Evolutionary conservation across 2,329 filamentous ascomycete genomes (phyloP).

Genomic region (Talaromyces sp.): DNA sequence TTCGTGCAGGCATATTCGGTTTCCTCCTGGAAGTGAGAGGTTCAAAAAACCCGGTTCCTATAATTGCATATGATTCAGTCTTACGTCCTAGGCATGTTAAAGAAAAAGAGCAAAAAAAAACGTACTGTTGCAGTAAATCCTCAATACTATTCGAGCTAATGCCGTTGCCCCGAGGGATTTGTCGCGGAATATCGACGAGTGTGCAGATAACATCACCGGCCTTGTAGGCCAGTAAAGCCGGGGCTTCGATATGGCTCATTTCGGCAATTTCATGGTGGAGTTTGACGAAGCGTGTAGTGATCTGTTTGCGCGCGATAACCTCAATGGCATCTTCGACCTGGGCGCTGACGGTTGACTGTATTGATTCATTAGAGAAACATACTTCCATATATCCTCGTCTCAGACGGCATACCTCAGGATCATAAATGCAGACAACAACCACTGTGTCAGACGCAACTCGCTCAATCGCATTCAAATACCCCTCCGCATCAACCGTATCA

Average conservation of each 20-base stretch:
- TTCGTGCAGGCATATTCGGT: neutral
- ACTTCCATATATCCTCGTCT: neutral
- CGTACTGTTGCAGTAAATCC: conserved; percentile 52
- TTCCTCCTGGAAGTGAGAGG: no score
- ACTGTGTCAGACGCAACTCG: conserved; percentile 74
- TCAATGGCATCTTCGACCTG: conserved; percentile 73
- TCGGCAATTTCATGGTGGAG: conserved; percentile 88
- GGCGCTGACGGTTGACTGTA: conserved; percentile 69
- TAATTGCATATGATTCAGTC: neutral
- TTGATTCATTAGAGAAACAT: conserved; percentile 1
- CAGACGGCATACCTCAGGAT: conserved; percentile 62
- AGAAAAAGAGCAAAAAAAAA: conserved; percentile 15
- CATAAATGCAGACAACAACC: conserved; percentile 91
- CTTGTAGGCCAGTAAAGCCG: conserved; percentile 82
- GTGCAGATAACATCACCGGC: conserved; percentile 88
- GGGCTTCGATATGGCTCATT: conserved; percentile 83
- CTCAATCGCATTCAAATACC: conserved; percentile 95
- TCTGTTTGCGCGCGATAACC: conserved; percentile 66
- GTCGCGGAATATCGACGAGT: conserved; percentile 77
- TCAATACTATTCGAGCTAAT: conserved; percentile 53
- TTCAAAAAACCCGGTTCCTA: conserved; percentile 14
- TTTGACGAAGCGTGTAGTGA: conserved; percentile 78
- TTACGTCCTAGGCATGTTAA: neutral
- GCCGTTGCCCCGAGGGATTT: conserved; percentile 63
- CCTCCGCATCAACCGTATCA: conserved; percentile 78